These are phyloP conservation scores for Candida saitoana DNA, from an alignment of 805 yeast genomes.

Conservation along the genomic window DNA sequence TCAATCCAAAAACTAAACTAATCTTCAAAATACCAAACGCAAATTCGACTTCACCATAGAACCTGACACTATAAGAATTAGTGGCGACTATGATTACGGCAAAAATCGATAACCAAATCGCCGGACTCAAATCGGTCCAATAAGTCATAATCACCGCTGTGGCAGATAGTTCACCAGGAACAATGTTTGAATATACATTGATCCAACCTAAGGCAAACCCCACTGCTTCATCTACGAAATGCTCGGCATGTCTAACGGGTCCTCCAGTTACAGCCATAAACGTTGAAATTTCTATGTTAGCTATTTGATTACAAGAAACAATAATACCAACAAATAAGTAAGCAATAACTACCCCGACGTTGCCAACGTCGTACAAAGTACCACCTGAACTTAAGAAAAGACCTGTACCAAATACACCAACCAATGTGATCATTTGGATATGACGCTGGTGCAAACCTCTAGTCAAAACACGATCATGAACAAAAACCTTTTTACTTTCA, in stretches of 20 bases:
- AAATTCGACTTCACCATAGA: slow-evolving; percentile 29
- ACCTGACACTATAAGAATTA: slow-evolving; percentile 36
- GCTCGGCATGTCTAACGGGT: slow-evolving; percentile 32
- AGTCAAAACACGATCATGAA: slow-evolving; percentile 13
- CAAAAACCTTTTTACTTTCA: slow-evolving; percentile 8
- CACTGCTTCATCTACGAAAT: slow-evolving; percentile 40
- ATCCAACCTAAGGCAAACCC: slow-evolving; percentile 48
- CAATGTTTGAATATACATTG: slow-evolving; percentile 26
- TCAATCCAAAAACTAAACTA: slow-evolving; percentile 18
- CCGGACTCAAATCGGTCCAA: slow-evolving; percentile 44
- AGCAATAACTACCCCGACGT: slow-evolving; percentile 46
- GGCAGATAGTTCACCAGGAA: slow-evolving; percentile 45
- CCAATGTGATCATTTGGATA: slow-evolving; percentile 19
- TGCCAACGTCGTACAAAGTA: slow-evolving; percentile 41
- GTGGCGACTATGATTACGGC: slow-evolving; percentile 29
- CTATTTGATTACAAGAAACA: slow-evolving; percentile 36
- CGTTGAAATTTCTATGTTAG: slow-evolving; percentile 35
- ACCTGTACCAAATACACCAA: slow-evolving; percentile 44
- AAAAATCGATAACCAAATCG: slow-evolving; percentile 44
- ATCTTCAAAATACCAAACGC: slow-evolving; percentile 22
- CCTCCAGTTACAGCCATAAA: slow-evolving; percentile 38
- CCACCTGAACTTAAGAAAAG: slow-evolving; percentile 53
- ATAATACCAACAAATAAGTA: slow-evolving; percentile 45
- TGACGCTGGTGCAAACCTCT: slow-evolving; percentile 17
- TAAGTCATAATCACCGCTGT: slow-evolving; percentile 44